phyloP scores from a whole-genome alignment of 2,329 filamentous ascomycete species.

The Metarhizium rileyi region DNA sequence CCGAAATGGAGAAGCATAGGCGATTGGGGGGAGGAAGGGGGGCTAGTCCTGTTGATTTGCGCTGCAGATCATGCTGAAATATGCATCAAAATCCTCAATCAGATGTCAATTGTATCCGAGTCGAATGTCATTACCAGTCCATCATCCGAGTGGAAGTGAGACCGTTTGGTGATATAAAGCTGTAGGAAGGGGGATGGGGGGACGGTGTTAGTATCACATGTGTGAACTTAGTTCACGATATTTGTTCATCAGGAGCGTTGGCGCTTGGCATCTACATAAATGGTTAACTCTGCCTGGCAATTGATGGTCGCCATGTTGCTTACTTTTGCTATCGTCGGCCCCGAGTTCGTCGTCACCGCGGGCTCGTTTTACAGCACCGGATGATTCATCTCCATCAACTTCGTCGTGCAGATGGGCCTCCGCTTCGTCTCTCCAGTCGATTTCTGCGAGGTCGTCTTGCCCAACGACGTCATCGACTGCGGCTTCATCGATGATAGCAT shows the following conservation, averaged over 20 bases:
- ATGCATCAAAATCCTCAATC: not conserved
- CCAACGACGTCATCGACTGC: not conserved
- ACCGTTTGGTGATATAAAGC: not conserved
- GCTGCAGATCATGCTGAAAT: not conserved
- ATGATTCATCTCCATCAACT: constrained; percentile 2
- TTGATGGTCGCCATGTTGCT: not conserved
- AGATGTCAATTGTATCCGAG: not conserved
- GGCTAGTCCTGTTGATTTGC: not conserved
- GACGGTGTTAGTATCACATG: constrained; percentile 5
- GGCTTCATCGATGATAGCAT: not conserved
- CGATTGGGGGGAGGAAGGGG: not conserved
- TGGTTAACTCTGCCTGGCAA: constrained; percentile 5
- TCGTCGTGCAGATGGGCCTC: constrained; percentile 1
- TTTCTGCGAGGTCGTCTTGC: constrained; percentile 7
- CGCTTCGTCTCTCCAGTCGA: constrained; percentile 13
- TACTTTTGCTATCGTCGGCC: constrained; percentile 10
- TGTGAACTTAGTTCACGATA: not conserved
- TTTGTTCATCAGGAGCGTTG: constrained; percentile 8
- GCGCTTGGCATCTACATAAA: constrained; percentile 11
- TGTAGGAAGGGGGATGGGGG: not conserved
- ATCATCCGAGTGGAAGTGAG: not conserved
- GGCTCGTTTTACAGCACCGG: constrained; percentile 8
- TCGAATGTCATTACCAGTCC: not conserved
- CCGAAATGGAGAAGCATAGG: not conserved
- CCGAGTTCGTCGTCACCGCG: constrained; percentile 10